Conservation (phyloP, 1,284 basidiomycete genomes). For the Vanrija humicola region DNA sequence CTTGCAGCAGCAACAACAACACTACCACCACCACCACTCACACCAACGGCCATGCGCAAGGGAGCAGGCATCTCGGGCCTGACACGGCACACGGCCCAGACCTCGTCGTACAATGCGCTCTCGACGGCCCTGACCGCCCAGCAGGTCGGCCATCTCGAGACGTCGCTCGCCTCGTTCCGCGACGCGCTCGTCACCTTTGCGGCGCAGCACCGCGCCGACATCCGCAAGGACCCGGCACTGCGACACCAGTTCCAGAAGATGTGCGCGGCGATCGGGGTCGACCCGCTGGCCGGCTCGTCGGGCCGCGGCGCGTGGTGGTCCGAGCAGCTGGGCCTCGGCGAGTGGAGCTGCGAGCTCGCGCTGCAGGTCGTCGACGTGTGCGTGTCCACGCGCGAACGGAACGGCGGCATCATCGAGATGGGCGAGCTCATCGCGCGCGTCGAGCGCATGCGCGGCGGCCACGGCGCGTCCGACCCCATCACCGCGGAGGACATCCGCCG, state of each 20-base stretch:
- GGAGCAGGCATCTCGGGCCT: conserved; percentile 54
- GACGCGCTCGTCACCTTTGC: conserved; percentile 77
- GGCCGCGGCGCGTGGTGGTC: conserved; percentile 68
- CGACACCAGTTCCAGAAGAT: conserved; percentile 91
- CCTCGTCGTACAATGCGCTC: conserved; percentile 66
- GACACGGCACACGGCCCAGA: conserved; percentile 48
- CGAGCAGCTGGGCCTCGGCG: conserved; percentile 75
- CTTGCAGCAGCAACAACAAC: no score
- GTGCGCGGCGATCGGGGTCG: conserved; percentile 92
- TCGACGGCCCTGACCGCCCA: conserved; percentile 70
- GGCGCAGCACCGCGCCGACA: conserved; percentile 74
- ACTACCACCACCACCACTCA: conserved; percentile 10
- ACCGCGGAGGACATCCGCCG: conserved; percentile 80
- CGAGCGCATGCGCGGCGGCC: conserved; percentile 58
- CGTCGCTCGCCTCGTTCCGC: conserved; percentile 81
- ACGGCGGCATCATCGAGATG: conserved; percentile 90
- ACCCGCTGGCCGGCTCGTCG: conserved; percentile 65
- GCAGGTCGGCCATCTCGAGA: conserved; percentile 72
- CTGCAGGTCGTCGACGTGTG: conserved; percentile 98
- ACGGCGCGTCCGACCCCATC: conserved; percentile 27
- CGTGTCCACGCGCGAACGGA: conserved; percentile 77
- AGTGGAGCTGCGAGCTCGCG: conserved; percentile 94
- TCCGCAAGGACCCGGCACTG: conserved; percentile 79
- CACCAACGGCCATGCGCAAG: conserved; percentile 46
- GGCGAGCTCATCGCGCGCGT: conserved; percentile 76